phyloP scores from a whole-genome alignment of 345 rosid genomes.

The Rhizophora apiculata region DNA sequence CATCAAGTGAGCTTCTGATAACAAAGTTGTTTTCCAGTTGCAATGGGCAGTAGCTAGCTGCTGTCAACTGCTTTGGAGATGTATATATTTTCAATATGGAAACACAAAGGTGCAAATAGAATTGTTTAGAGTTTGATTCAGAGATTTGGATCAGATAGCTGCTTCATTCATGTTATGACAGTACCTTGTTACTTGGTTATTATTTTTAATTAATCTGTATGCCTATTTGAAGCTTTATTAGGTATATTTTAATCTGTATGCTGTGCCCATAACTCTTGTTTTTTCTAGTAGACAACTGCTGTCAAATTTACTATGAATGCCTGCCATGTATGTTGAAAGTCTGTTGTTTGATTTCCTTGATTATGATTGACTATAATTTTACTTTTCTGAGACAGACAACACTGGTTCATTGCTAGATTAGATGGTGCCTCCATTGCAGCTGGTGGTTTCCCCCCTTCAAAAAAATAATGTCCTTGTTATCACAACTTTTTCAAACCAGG shows the following conservation, averaged over 20 bases:
- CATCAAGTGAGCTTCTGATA: slow-evolving; percentile 70
- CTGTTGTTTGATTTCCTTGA: too few species aligned
- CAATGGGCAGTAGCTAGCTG: slow-evolving; percentile 92
- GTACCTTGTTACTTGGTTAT: too few species aligned
- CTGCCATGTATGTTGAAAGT: too few species aligned
- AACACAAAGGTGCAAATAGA: slow-evolving; percentile 56
- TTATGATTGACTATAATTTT: neutral
- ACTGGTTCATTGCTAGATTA: slow-evolving; percentile 88
- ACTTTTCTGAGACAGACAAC: slow-evolving; percentile 57
- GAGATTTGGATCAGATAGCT: neutral
- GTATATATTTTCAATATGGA: slow-evolving; percentile 74
- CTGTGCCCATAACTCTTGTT: too few species aligned
- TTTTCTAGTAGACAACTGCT: too few species aligned
- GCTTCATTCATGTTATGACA: neutral
- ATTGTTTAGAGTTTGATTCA: neutral
- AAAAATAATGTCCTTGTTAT: slow-evolving; percentile 65
- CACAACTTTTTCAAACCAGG: slow-evolving; percentile 77
- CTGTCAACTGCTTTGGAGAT: slow-evolving; percentile 93
- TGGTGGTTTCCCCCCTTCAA: slow-evolving; percentile 75
- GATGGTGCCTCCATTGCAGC: slow-evolving; percentile 90
- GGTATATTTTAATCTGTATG: too few species aligned
- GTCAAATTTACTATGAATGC: too few species aligned
- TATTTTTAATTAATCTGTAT: too few species aligned
- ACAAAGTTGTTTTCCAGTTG: slow-evolving; percentile 78
- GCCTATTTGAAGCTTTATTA: too few species aligned